Evolutionary conservation across 2,329 filamentous ascomycete species (phyloP).

Genomic region (Exophiala calicioides): DNA sequence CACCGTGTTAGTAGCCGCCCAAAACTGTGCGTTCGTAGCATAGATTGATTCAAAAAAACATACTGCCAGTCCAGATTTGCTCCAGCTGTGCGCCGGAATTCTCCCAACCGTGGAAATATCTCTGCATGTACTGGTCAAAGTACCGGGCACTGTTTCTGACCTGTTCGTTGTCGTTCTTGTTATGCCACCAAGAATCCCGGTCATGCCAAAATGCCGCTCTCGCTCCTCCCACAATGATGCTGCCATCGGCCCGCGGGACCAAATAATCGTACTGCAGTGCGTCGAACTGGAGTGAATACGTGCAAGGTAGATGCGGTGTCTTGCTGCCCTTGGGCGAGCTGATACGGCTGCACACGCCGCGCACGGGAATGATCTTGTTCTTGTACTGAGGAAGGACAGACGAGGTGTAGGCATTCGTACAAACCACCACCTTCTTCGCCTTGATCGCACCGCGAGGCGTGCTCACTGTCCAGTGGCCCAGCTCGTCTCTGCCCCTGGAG

Average conservation of each 20-base stretch:
- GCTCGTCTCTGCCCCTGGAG: slow-evolving; percentile 28
- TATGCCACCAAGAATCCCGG: slow-evolving; percentile 47
- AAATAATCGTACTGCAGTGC: slow-evolving; percentile 65
- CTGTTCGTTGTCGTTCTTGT: slow-evolving; percentile 50
- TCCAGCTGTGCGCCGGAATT: slow-evolving; percentile 37
- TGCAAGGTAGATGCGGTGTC: slow-evolving; percentile 32
- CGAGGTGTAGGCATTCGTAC: slow-evolving; percentile 82
- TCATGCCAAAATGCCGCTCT: slow-evolving; percentile 45
- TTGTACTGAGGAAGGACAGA: slow-evolving; percentile 68
- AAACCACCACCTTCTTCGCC: slow-evolving; percentile 69
- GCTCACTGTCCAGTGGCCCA: slow-evolving; percentile 63
- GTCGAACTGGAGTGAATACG: slow-evolving; percentile 64
- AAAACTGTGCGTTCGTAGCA: neutral
- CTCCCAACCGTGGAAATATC: slow-evolving; percentile 39
- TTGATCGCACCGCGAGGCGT: slow-evolving; percentile 68
- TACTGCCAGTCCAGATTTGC: slow-evolving; percentile 41
- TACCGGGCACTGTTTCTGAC: slow-evolving; percentile 46
- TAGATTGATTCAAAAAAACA: slow-evolving; percentile 18
- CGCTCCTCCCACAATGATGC: slow-evolving; percentile 64
- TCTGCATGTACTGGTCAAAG: slow-evolving; percentile 42
- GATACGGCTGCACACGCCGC: slow-evolving; percentile 36
- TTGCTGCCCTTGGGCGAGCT: slow-evolving; percentile 3
- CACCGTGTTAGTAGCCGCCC: neutral
- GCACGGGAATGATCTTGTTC: slow-evolving; percentile 72
- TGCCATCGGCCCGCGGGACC: slow-evolving; percentile 55